phyloP scores from a whole-genome alignment of 2,329 filamentous ascomycete species.

The Hypoxylon sp. region DNA sequence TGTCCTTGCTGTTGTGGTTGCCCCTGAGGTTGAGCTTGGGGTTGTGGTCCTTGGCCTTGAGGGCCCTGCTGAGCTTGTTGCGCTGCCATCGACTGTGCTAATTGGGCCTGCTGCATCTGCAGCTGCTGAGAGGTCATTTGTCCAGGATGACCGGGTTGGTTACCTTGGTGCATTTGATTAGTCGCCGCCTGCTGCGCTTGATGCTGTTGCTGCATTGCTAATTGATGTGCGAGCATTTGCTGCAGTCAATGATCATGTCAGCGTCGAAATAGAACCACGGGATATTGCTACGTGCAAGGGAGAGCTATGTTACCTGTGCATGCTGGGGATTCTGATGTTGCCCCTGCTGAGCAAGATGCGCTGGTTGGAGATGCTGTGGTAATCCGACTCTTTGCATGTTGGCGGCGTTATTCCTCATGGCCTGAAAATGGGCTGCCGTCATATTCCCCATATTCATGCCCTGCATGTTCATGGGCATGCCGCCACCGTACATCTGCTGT shows the following conservation, averaged over 20 bases:
- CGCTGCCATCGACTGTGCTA: constrained; percentile 52
- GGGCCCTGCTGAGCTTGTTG: constrained; percentile 41
- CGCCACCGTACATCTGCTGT: constrained; percentile 51
- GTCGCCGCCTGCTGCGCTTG: constrained; percentile 58
- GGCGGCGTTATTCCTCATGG: constrained; percentile 54
- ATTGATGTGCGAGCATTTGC: constrained; percentile 47
- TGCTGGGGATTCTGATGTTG: constrained; percentile 50
- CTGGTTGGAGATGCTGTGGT: constrained; percentile 59
- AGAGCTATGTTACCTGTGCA: constrained; percentile 44
- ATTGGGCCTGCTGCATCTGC: constrained; percentile 57
- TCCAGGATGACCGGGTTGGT: constrained; percentile 52
- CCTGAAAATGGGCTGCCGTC: constrained; percentile 57
- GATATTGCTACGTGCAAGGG: background rate
- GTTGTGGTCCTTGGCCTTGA: constrained; percentile 42
- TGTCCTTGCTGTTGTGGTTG: constrained; percentile 55
- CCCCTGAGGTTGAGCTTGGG: constrained; percentile 44
- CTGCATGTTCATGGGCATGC: constrained; percentile 59
- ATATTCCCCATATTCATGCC: constrained; percentile 52
- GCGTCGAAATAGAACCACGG: background rate
- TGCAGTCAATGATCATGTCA: constrained; percentile 8
- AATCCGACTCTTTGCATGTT: constrained; percentile 57
- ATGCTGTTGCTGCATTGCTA: constrained; percentile 54
- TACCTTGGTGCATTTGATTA: constrained; percentile 57
- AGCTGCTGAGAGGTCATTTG: constrained; percentile 58
- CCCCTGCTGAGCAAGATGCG: constrained; percentile 51